Conservation (phyloP, 1,139 yeast species). For the Magnusiomyces fungicola region DNA sequence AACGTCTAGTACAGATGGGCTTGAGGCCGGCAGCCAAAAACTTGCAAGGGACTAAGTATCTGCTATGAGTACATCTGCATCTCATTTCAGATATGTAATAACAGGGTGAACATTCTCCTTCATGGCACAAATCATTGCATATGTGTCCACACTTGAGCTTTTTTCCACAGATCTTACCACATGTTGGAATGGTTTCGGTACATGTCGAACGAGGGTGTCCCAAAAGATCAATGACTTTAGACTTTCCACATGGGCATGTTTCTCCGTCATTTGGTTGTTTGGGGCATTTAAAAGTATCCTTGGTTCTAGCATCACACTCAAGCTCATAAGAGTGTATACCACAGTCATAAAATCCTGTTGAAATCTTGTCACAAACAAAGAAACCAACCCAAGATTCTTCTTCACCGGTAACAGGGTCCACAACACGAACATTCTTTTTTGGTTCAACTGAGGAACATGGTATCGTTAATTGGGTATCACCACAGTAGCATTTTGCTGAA, state of each 20-base stretch:
- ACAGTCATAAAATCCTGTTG: slow-evolving; percentile 55
- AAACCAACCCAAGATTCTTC: slow-evolving; percentile 51
- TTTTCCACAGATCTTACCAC: slow-evolving; percentile 60
- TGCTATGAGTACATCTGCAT: slow-evolving; percentile 47
- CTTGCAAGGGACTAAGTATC: slow-evolving; percentile 56
- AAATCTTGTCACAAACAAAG: slow-evolving; percentile 48
- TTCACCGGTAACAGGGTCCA: slow-evolving; percentile 15
- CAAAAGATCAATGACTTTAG: slow-evolving; percentile 34
- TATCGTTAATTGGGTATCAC: slow-evolving; percentile 35
- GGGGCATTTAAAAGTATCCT: slow-evolving; percentile 47
- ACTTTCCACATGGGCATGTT: slow-evolving; percentile 74
- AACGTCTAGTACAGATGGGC: slow-evolving; percentile 67
- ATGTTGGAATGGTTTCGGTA: slow-evolving; percentile 66
- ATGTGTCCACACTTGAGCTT: slow-evolving; percentile 59
- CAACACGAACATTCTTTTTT: background rate
- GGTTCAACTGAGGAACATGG: slow-evolving; percentile 21
- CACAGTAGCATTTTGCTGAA: slow-evolving; percentile 65
- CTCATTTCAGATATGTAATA: slow-evolving; percentile 35
- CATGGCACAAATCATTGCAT: slow-evolving; percentile 67
- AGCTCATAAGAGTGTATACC: slow-evolving; percentile 52
- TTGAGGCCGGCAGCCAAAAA: slow-evolving; percentile 43
- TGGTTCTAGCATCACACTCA: slow-evolving; percentile 51
- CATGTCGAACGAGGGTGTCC: slow-evolving; percentile 49
- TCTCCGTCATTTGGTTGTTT: slow-evolving; percentile 50
- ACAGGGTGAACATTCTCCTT: slow-evolving; percentile 69